Evolutionary conservation across 2,329 filamentous ascomycete species (phyloP), one percentile per base, ranked within the genome.

Genomic region (Venturia pyrina): DNA sequence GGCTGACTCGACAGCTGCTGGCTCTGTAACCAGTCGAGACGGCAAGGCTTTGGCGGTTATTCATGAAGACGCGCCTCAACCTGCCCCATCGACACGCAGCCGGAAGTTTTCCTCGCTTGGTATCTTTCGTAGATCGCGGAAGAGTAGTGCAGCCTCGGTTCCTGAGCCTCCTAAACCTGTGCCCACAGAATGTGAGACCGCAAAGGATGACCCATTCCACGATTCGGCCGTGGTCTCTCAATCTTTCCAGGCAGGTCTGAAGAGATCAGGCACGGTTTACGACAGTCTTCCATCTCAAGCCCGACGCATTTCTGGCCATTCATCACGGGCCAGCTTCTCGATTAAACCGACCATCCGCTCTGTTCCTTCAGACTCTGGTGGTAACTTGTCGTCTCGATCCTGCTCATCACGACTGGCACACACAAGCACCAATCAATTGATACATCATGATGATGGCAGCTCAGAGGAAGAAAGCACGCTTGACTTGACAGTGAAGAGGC

Each of bases 1-100:
- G 89, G 83, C 83, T 5, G 85, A 86, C 68, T 89, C 88, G 0
- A 84, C 83, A 1, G 79, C 81, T 1, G 82, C 82, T 66, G 85
- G 83, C 2, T 81, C 83, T 2, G 40, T 46, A 7, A 28, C 13
- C n/a, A 62, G 60, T 43, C 37, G 40, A 43, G 60, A 62, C 5
- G 28, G 60, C 34, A 43, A 62, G n/a, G 21, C 13, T 43, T 46
- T 62, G 40, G 43, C 60, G 8, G 43, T 62, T 15, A 62, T 62
- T 28, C 60, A 43, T 11, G 60, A 62, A 46, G 60, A 62, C 15
- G 40, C 21, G n/a, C 60, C 37, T 43, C 60, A 62, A 34, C 60
- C 60, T 43, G 60, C 37, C 7, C 60, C n/a, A 21, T 62, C 60
- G 32, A 59, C 53, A 11, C 28, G 37, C n/a, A 62, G 60, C n/a